These are phyloP conservation scores for Trichoderma cornu-damae DNA, from an alignment of 2,329 filamentous ascomycete genomes.

Conservation along the genomic window DNA sequence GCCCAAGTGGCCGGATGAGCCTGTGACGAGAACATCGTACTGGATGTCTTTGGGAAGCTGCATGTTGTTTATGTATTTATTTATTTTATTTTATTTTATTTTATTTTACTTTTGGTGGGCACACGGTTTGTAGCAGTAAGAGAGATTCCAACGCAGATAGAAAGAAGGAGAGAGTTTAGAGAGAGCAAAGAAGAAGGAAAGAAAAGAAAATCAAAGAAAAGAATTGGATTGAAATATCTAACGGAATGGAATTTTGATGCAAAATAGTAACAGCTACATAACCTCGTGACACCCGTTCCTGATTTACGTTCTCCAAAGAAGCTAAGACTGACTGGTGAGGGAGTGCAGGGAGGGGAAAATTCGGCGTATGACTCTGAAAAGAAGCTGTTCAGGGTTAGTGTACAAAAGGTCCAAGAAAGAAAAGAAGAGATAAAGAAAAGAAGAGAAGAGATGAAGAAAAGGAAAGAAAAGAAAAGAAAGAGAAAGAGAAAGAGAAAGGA, in stretches of 20 bases:
- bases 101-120: too few relatives aligned
- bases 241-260: background rate
- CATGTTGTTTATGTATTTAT: background rate
- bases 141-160: background rate
- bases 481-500: background rate
- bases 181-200: background rate
- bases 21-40: slow-evolving; percentile 41
- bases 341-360: background rate
- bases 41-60: background rate
- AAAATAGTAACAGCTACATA: background rate
- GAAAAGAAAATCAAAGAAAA: background rate
- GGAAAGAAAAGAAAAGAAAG: too few relatives aligned
- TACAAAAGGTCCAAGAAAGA: background rate
- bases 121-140: too few relatives aligned
- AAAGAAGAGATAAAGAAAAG: too few relatives aligned
- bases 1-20: slow-evolving; percentile 44
- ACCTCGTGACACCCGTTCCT: background rate
- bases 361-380: slow-evolving; percentile 5
- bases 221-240: background rate
- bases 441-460: background rate
- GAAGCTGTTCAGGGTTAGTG: background rate
- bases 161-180: background rate
- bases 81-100: too few relatives aligned
- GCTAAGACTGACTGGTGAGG: background rate
- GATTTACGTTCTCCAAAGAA: background rate